These are phyloP conservation scores for Crithidia brevicula DNA, from an alignment of 208 protist genomes.

Conservation along the genomic window DNA sequence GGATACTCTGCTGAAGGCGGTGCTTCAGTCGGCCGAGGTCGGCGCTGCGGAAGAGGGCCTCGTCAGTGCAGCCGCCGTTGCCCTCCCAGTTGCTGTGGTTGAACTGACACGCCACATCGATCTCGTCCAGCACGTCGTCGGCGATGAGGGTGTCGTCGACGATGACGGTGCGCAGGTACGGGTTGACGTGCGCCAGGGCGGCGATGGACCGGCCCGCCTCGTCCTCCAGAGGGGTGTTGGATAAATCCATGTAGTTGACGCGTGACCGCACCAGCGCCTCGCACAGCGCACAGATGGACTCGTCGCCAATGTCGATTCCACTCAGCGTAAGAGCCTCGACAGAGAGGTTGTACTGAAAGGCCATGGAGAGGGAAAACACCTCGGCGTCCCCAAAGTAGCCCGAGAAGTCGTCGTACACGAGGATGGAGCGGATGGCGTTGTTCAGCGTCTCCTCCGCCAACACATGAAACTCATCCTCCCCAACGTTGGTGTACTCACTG, in stretches of 20 bases:
- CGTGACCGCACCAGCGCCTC: conserved; percentile 78
- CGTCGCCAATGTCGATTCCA: conserved; percentile 84
- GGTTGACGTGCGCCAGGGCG: conserved; percentile 82
- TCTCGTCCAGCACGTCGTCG: conserved; percentile 87
- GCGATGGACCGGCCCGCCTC: conserved; percentile 82
- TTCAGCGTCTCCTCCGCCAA: conserved; percentile 86
- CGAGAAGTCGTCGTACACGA: conserved; percentile 85
- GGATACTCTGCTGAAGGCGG: conserved; percentile 70
- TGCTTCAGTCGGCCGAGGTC: conserved; percentile 70
- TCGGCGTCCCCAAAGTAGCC: conserved; percentile 74
- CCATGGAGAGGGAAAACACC: conserved; percentile 75
- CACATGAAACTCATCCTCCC: conserved; percentile 69
- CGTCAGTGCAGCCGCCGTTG: conserved; percentile 57
- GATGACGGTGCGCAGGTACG: conserved; percentile 85
- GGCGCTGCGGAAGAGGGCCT: conserved; percentile 40
- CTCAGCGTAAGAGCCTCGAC: conserved; percentile 85
- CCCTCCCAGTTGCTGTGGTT: conserved; percentile 91
- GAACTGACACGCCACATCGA: conserved; percentile 89
- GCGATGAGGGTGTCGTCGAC: conserved; percentile 88
- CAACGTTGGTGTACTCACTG: conserved; percentile 75
- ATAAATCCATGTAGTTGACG: conserved; percentile 86
- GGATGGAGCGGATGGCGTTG: conserved; percentile 78
- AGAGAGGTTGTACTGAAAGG: conserved; percentile 87
- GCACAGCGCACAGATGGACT: conserved; percentile 75
- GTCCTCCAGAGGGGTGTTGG: conserved; percentile 83